Evolutionary conservation across 176 grass and related monocot species (phyloP).

Genomic region (Ampelocalamus luodianensis): DNA sequence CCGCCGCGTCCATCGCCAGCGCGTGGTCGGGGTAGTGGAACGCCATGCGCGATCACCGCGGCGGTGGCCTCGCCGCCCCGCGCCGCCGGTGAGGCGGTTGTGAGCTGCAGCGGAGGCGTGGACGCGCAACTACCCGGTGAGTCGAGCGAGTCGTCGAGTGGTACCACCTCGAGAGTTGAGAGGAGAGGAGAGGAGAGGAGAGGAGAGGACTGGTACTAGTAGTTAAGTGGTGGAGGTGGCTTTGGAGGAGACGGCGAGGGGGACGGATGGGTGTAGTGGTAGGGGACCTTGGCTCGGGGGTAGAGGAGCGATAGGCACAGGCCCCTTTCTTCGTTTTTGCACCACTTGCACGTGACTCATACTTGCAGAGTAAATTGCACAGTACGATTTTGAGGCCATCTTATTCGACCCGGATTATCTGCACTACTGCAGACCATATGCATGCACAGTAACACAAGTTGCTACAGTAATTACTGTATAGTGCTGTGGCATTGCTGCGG

Average conservation of each 20-base stretch:
- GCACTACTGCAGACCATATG: no score
- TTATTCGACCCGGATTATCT: no score
- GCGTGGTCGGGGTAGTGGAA: slow-evolving; percentile 58
- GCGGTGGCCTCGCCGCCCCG: not conserved
- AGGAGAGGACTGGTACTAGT: not conserved
- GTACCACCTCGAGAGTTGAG: slow-evolving; percentile 20
- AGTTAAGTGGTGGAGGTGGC: slow-evolving; percentile 33
- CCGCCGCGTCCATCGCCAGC: slow-evolving; percentile 52
- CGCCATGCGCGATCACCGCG: slow-evolving; percentile 35
- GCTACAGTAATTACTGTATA: no score
- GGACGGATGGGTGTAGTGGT: not conserved
- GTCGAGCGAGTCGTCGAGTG: not conserved
- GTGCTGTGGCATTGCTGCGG: no score
- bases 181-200: no score
- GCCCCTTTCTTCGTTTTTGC: not conserved
- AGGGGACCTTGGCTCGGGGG: not conserved
- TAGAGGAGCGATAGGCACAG: not conserved
- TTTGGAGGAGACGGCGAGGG: slow-evolving; percentile 2
- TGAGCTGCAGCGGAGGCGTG: not conserved
- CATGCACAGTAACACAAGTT: no score
- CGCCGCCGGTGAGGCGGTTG: not conserved
- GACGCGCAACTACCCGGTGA: not conserved
- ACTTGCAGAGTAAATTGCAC: not conserved
- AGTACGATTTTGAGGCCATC: no score
- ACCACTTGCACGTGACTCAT: slow-evolving; percentile 40